A percentile compares a stretch with the other conserved stretches of the same genome.
Conservation (phyloP, 2,329 filamentous ascomycete species). For the Pseudodiploospora longispora region DNA sequence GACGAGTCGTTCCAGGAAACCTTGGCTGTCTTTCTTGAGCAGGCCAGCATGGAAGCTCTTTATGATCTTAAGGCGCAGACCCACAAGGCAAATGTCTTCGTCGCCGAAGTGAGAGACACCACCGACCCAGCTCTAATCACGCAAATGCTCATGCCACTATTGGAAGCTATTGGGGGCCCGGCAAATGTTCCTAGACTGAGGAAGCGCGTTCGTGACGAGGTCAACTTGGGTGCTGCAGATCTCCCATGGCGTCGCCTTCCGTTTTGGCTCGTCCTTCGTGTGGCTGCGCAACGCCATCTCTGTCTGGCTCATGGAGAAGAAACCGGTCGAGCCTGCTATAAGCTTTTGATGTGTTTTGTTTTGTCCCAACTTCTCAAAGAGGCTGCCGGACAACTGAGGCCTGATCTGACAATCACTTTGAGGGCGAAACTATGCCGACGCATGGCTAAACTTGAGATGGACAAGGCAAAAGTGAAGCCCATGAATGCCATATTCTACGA, state of each 20-base stretch:
- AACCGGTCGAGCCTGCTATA: slow-evolving; percentile 2
- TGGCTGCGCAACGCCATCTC: slow-evolving; percentile 7
- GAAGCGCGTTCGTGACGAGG: slow-evolving; percentile 53
- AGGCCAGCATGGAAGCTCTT: slow-evolving; percentile 45
- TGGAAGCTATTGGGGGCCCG: slow-evolving; percentile 2
- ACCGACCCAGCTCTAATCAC: slow-evolving; percentile 1
- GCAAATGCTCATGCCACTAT: slow-evolving; percentile 4
- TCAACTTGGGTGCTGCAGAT: background rate
- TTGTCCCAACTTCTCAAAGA: background rate
- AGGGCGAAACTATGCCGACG: slow-evolving; percentile 7
- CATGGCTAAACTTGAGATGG: slow-evolving; percentile 17
- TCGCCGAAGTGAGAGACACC: slow-evolving; percentile 40
- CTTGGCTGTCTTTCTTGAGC: slow-evolving; percentile 46
- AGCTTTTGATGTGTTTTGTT: slow-evolving; percentile 5
- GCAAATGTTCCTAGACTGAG: slow-evolving; percentile 31
- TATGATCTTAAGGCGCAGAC: slow-evolving; percentile 43
- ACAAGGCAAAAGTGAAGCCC: slow-evolving; percentile 46
- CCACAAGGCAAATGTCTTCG: slow-evolving; percentile 42
- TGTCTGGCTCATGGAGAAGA: slow-evolving; percentile 22
- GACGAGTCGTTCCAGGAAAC: slow-evolving; percentile 34
- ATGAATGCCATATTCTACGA: slow-evolving; percentile 8
- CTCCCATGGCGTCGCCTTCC: slow-evolving; percentile 5
- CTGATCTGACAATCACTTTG: slow-evolving; percentile 1
- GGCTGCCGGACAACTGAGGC: slow-evolving; percentile 26
- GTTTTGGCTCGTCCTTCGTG: slow-evolving; percentile 7